These are phyloP conservation scores for Galerina sulciceps DNA, from an alignment of 768 basidiomycete genomes.

Conservation along the genomic window DNA sequence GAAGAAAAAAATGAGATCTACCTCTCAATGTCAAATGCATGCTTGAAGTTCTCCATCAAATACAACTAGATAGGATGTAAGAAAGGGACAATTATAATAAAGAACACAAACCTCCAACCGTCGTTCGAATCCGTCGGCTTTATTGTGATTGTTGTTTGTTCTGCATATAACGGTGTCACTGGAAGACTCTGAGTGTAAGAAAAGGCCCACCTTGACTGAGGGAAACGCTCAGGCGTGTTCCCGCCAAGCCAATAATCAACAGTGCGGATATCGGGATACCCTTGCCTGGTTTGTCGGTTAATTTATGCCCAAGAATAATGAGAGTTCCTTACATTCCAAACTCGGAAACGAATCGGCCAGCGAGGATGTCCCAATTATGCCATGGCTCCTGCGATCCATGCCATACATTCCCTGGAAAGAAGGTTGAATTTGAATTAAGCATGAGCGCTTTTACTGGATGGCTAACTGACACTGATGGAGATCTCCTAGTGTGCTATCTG, in stretches of 20 bases:
- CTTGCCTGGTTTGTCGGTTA: slow-evolving; percentile 59
- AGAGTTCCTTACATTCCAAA: slow-evolving; percentile 77
- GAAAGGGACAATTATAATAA: no score
- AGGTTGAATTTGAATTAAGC: slow-evolving; percentile 2
- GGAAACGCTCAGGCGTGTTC: slow-evolving; percentile 74
- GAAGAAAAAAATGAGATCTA: slow-evolving; percentile 22
- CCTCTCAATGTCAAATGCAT: slow-evolving; percentile 88
- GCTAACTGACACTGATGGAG: slow-evolving; percentile 79
- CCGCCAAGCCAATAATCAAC: slow-evolving; percentile 89
- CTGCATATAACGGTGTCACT: slow-evolving; percentile 33
- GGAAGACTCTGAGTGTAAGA: background rate
- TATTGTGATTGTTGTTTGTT: slow-evolving; percentile 84
- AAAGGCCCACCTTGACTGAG: slow-evolving; percentile 76
- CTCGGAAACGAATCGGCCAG: slow-evolving; percentile 93
- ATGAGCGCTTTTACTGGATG: background rate
- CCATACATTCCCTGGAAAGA: slow-evolving; percentile 82
- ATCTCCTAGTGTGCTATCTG: slow-evolving; percentile 82
- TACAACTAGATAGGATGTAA: slow-evolving; percentile 59
- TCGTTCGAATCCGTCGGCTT: slow-evolving; percentile 86
- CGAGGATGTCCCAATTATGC: slow-evolving; percentile 91
- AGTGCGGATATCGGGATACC: slow-evolving; percentile 86
- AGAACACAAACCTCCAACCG: slow-evolving; percentile 64
- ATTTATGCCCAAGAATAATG: background rate
- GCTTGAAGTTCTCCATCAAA: slow-evolving; percentile 92
- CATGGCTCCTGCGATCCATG: slow-evolving; percentile 92